Evolutionary conservation across 1,284 basidiomycete genomes (phyloP).

Genomic region (Pseudozyma tsukubaensis): DNA sequence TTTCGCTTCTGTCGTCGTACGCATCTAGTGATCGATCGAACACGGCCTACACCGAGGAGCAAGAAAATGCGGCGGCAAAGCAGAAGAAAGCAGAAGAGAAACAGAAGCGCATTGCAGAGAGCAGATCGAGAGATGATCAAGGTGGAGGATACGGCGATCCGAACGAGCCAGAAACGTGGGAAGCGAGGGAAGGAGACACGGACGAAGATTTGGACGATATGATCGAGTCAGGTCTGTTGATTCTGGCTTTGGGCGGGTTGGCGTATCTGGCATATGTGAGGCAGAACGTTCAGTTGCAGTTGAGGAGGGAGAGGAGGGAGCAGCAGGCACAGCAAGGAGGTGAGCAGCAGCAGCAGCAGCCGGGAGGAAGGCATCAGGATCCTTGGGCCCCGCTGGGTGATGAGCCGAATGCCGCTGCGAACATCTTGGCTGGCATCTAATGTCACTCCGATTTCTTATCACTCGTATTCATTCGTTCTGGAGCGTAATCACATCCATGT

Average conservation of each 20-base stretch:
- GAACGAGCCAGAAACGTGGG: slow-evolving; percentile 54
- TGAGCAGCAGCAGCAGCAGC: slow-evolving; percentile 4
- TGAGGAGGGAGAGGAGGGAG: slow-evolving; percentile 45
- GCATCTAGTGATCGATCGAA: slow-evolving; percentile 23
- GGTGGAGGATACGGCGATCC: slow-evolving; percentile 51
- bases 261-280: slow-evolving; percentile 55
- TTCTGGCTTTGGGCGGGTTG: slow-evolving; percentile 55
- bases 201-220: slow-evolving; percentile 55
- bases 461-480: neutral
- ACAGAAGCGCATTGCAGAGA: slow-evolving; percentile 9
- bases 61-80: slow-evolving; percentile 43
- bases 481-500: neutral
- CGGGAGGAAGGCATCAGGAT: slow-evolving; percentile 17
- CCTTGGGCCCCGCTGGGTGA: slow-evolving; percentile 36
- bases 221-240: slow-evolving; percentile 57
- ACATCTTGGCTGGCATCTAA: slow-evolving; percentile 31
- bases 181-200: slow-evolving; percentile 32
- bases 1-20: slow-evolving; percentile 53
- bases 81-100: slow-evolving; percentile 33
- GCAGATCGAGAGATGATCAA: slow-evolving; percentile 14
- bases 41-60: slow-evolving; percentile 56
- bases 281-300: slow-evolving; percentile 54
- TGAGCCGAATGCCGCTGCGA: slow-evolving; percentile 39
- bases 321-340: slow-evolving; percentile 22
- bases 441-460: neutral